Percentiles rank a stretch among this genome's conserved stretches.
Evolutionary conservation across 2,329 filamentous ascomycete species (phyloP).

Genomic region (Diaporthe sp.): DNA sequence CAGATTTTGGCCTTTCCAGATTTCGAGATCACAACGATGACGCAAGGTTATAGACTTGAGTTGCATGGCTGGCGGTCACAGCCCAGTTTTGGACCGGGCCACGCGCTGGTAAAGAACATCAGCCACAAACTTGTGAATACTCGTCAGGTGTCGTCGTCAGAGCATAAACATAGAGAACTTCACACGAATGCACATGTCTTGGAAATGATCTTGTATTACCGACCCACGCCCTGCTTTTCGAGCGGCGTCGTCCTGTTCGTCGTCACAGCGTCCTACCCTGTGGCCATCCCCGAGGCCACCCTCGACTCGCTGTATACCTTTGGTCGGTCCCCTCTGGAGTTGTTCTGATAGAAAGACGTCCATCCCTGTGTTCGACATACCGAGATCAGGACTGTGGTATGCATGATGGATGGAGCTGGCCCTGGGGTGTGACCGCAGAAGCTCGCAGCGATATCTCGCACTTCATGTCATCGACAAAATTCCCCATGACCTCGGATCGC

Average conservation of each 20-base stretch:
- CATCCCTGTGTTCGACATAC: not conserved
- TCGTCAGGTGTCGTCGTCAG: not conserved
- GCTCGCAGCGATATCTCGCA: not conserved
- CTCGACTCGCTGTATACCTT: not conserved
- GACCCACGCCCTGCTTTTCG: not conserved
- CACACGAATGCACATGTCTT: not conserved
- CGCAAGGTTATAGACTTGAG: too few species aligned
- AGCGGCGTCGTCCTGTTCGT: not conserved
- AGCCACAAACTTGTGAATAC: slow-evolving; percentile 40
- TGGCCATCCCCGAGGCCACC: not conserved
- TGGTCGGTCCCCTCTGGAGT: too few species aligned
- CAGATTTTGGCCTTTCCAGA: not conserved
- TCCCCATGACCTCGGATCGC: not conserved
- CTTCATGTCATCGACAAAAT: not conserved
- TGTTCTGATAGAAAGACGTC: not conserved
- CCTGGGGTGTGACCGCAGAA: not conserved
- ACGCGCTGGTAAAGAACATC: slow-evolving; percentile 48
- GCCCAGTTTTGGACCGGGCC: slow-evolving; percentile 53
- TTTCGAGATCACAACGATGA: not conserved
- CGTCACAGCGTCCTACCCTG: not conserved
- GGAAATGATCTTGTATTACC: slow-evolving; percentile 12
- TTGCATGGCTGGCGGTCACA: slow-evolving; percentile 40
- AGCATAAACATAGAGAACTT: not conserved
- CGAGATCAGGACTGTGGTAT: not conserved
- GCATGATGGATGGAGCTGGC: not conserved